Conservation (phyloP, 345 rosid species). For the Cardamine occulta region DNA sequence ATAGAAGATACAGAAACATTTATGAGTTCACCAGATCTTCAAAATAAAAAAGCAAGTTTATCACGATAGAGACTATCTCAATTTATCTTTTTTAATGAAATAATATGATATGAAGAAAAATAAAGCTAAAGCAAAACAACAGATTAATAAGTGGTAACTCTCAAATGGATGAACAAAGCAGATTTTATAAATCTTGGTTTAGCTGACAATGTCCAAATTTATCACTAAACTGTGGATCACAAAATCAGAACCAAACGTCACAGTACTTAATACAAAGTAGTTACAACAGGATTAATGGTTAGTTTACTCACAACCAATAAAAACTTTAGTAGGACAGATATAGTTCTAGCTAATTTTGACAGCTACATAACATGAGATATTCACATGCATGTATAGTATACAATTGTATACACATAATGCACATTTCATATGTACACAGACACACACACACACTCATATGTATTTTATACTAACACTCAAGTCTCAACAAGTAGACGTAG, state of each 20-base stretch:
- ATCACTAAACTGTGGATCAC: not conserved
- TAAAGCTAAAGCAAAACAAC: not conserved
- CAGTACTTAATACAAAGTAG: conserved; percentile 11
- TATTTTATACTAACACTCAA: conserved; percentile 39
- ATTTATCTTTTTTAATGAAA: too few relatives aligned
- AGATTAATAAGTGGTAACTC: not conserved
- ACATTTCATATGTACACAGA: not conserved
- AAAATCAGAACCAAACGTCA: conserved; percentile 28
- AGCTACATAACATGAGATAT: conserved; percentile 29
- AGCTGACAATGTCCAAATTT: not conserved
- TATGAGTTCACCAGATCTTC: not conserved
- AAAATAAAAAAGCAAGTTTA: too few relatives aligned
- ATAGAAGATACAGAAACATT: too few relatives aligned
- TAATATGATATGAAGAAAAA: too few relatives aligned
- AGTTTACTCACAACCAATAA: conserved; percentile 56
- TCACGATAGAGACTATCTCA: too few relatives aligned
- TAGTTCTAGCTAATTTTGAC: conserved; percentile 31
- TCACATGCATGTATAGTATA: conserved; percentile 12
- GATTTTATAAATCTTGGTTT: not conserved
- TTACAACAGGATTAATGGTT: conserved; percentile 33
- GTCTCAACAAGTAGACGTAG: conserved; percentile 35
- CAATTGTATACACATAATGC: not conserved
- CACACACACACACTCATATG: not conserved
- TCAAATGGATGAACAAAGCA: not conserved
- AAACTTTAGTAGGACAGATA: conserved; percentile 26